phyloP scores from a whole-genome alignment of 2,329 filamentous ascomycete genomes.

The Trichoderma asperellum region DNA sequence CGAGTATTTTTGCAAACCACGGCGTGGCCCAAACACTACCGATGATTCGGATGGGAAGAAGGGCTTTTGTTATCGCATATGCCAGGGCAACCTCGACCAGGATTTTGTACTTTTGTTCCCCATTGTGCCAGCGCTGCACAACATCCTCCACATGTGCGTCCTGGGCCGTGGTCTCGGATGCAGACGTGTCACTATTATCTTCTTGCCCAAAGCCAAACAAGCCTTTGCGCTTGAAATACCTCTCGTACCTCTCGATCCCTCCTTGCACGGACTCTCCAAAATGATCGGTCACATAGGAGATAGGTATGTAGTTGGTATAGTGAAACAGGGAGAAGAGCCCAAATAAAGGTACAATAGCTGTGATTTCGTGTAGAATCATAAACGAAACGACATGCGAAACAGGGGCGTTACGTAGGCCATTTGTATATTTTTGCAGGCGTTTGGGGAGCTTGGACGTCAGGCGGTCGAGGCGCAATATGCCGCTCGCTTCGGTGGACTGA shows the following conservation, averaged over 20 bases:
- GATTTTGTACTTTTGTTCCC: conserved; percentile 57
- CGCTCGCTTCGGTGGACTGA: conserved; percentile 37
- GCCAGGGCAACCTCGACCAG: conserved; percentile 78
- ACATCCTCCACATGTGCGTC: conserved; percentile 35
- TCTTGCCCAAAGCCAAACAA: conserved; percentile 70
- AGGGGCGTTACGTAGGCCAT: conserved; percentile 73
- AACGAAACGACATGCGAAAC: conserved; percentile 84
- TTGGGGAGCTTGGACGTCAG: conserved; percentile 62
- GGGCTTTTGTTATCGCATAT: conserved; percentile 85
- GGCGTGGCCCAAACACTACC: conserved; percentile 87
- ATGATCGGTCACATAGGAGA: conserved; percentile 53
- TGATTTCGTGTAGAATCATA: conserved; percentile 87
- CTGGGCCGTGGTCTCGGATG: conserved; percentile 30
- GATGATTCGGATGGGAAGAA: conserved; percentile 77
- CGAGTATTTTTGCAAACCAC: conserved; percentile 77
- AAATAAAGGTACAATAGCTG: conserved; percentile 79
- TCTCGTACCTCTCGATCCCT: conserved; percentile 74
- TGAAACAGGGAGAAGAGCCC: conserved; percentile 79
- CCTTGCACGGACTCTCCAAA: conserved; percentile 58
- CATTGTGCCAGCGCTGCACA: conserved; percentile 44
- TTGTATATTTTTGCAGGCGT: conserved; percentile 70
- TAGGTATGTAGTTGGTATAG: conserved; percentile 74
- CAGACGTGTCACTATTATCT: conserved; percentile 28
- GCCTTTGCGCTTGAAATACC: conserved; percentile 76
- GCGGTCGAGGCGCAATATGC: conserved; percentile 45